Evolutionary conservation across 441 rosid species (phyloP), one percentile per base, ranked within the genome.

Genomic region (Adansonia gregorii): DNA sequence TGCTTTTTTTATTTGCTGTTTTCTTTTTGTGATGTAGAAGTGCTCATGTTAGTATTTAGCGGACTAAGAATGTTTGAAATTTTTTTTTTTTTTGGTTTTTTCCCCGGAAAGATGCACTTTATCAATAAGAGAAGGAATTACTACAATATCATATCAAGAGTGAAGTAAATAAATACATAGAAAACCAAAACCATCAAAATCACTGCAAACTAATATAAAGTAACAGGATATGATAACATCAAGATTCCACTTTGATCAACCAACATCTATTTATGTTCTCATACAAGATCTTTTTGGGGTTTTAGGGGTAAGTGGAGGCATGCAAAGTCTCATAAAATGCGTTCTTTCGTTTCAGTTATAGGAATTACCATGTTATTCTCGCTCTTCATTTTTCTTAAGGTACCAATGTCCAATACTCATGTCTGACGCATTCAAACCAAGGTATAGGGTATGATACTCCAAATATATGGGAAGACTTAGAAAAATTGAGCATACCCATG

Each of bases 91-190:
- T 0, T 59, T 20, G 9, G 14, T 67, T 20, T 22, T 35, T 20
- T 27, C 8, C 52, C 35, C 17, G 19, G 4, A 43, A 45, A 43
- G 27, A 1, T 15, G 48, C 7, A 67, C 3, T 31, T 67, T 67
- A 22, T 43, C 31, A 43, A 46, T 19, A 19, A 43, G 52, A 67
- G 72, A 66, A 59, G 64, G 64, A 54, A 54, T 59, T 59, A 0
- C 39, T 14, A 48, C 10, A 11, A 68, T 35, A 22, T 48, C 6
- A 14, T 48, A 20, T 22, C 10, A 22, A 3, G 8, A 22, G n/a
- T 46, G 52, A 22, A 48, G 39, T 22, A 17, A 41, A 66, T 24
- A 66, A 66, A 41, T 14, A n/a, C 70, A 41, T 69, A 43, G 72
- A 46, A 49, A 68, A 46, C n/a, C 10, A 14, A 0, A 8, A 66